Evolutionary conservation across 768 basidiomycete species (phyloP), one percentile per base, ranked within the genome.

Genomic region (Lentinula lateritia): DNA sequence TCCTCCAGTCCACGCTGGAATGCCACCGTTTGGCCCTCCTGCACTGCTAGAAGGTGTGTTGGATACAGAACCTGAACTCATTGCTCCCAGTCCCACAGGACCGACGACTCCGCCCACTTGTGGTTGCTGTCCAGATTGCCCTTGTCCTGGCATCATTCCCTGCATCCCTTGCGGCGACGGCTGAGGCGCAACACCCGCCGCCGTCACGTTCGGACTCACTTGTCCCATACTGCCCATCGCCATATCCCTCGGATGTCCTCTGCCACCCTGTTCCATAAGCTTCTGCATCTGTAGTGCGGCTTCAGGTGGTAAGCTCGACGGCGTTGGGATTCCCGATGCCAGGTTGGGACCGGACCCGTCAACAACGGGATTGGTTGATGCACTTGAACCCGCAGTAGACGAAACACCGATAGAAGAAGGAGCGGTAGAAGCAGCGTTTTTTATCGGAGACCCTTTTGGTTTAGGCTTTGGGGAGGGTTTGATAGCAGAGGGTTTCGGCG

Each of bases 261-360:
- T 48, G 12, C 28, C 58, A 9, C 42, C 41, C 12, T 50, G 59
- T 34, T 52, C 50, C 35, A 38, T 13, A 35, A 60, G 59, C 23
- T 60, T 60, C n/a, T 60, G 59, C 59, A 60, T 60, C 35, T 60
- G 59, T 13, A 41, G 8, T 9, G 59, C 59, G 18, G 52, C 50
- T 36, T 60, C 59, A 15, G 59, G 59, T n/a, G 59, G 41, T 43
- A 60, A 39, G 18, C 32, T 35, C 50, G 28, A 50, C 13, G n/a
- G 10, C 6, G 38, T 10, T 6, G 59, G 50, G 5, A 39, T 6
- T 23, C 45, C 58, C 7, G 28, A 15, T 23, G 38, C n/a, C 3
- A 46, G 3, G 32, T 35, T 50, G 46, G 46, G 46, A 20, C 18
- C 46, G 7, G 46, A 28, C 3, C 28, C 28, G 3, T 28, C 28